Percentiles rank a stretch among this genome's conserved stretches.
Evolutionary conservation across 768 basidiomycete genomes (phyloP).

Genomic region (Boletus huronensis): DNA sequence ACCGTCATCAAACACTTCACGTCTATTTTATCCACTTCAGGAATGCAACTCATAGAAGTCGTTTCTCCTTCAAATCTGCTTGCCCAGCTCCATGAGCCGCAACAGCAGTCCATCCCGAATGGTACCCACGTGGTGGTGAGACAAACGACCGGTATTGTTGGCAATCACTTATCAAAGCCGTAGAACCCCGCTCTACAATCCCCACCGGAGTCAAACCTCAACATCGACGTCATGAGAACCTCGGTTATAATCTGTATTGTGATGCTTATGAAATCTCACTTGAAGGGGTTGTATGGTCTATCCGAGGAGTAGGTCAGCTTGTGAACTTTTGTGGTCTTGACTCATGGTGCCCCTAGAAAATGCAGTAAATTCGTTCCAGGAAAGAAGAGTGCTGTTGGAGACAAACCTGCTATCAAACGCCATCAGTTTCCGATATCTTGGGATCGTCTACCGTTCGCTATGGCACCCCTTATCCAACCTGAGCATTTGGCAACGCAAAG

Average conservation of each 20-base stretch:
- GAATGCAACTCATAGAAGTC: constrained; percentile 75
- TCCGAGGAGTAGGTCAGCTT: constrained; percentile 77
- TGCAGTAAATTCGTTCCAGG: constrained; percentile 81
- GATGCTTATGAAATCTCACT: constrained; percentile 81
- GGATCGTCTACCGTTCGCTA: constrained; percentile 70
- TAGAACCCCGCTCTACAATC: constrained; percentile 3
- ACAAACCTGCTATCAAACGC: constrained; percentile 68
- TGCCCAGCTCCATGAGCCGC: constrained; percentile 48
- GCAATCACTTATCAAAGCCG: neutral
- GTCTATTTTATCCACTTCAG: constrained; percentile 69
- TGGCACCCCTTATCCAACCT: constrained; percentile 52
- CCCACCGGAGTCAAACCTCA: constrained; percentile 5
- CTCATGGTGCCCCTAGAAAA: constrained; percentile 56
- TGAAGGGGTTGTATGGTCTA: constrained; percentile 79
- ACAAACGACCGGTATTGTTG: neutral
- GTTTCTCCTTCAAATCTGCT: constrained; percentile 70
- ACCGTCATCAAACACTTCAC: constrained; percentile 81
- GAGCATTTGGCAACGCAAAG: constrained; percentile 64
- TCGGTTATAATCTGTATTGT: constrained; percentile 81
- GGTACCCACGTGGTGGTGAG: constrained; percentile 6
- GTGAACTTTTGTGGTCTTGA: neutral
- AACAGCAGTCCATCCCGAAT: constrained; percentile 2
- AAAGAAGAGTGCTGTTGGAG: constrained; percentile 89
- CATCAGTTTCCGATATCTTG: constrained; percentile 64
- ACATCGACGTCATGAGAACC: constrained; percentile 46